phyloP scores from a whole-genome alignment of 805 yeast genomes.

The Candida ovalis region DNA sequence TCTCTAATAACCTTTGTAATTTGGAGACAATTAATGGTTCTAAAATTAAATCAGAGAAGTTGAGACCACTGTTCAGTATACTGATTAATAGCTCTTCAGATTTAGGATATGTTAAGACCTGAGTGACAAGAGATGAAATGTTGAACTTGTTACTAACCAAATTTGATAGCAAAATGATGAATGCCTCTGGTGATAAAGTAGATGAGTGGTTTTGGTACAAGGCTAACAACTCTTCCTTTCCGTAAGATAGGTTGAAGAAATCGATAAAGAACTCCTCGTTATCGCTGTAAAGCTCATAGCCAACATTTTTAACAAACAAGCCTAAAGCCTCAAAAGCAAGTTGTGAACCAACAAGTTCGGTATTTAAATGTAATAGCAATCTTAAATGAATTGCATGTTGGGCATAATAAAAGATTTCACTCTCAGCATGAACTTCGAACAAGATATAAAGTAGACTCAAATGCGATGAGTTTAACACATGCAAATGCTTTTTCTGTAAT shows the following conservation, averaged over 20 bases:
- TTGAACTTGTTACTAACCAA: slow-evolving; percentile 7
- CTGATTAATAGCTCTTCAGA: slow-evolving; percentile 16
- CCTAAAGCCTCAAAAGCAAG: slow-evolving; percentile 34
- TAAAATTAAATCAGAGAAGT: slow-evolving; percentile 18
- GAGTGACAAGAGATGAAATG: slow-evolving; percentile 10
- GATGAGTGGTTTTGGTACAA: slow-evolving; percentile 8
- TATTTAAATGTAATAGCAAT: slow-evolving; percentile 38
- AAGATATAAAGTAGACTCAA: slow-evolving; percentile 30
- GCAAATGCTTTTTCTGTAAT: slow-evolving; percentile 24
- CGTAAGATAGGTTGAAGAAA: slow-evolving; percentile 23
- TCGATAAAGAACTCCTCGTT: slow-evolving; percentile 39
- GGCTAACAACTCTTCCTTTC: slow-evolving; percentile 10
- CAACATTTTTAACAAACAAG: slow-evolving; percentile 34
- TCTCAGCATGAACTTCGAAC: slow-evolving; percentile 32
- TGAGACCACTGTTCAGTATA: slow-evolving; percentile 13
- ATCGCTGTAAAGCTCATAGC: slow-evolving; percentile 31
- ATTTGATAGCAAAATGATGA: slow-evolving; percentile 14
- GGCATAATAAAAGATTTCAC: slow-evolving; percentile 45
- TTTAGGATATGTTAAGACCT: slow-evolving; percentile 14
- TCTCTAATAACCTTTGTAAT: slow-evolving; percentile 25
- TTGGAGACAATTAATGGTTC: slow-evolving; percentile 18
- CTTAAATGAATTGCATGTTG: slow-evolving; percentile 50
- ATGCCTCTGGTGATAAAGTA: slow-evolving; percentile 15
- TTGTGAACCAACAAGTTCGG: slow-evolving; percentile 24
- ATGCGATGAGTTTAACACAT: slow-evolving; percentile 25